Conservation (phyloP, 179 eudicot genomes). For the Monotropa hypopitys region DNA sequence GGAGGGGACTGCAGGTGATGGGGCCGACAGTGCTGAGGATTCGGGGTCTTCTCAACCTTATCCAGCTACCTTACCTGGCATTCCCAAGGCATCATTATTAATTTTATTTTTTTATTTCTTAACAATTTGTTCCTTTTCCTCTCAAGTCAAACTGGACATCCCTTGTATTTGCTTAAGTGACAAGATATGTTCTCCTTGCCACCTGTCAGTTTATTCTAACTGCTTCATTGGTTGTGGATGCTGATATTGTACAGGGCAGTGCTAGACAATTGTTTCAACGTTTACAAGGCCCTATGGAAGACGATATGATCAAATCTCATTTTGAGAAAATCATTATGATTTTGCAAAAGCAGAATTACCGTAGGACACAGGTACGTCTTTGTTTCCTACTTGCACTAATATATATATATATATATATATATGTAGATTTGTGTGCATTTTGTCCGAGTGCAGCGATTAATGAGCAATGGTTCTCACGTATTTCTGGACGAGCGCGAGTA, state of each 20-base stretch:
- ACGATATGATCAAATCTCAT: constrained; percentile 79
- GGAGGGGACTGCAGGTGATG: constrained; percentile 70
- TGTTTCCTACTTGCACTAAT: background rate
- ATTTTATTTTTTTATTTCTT: constrained; percentile 1
- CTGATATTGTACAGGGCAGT: constrained; percentile 53
- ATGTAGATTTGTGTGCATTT: background rate
- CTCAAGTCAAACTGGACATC: background rate
- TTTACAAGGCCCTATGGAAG: constrained; percentile 90
- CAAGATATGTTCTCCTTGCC: background rate
- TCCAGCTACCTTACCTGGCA: constrained; percentile 92
- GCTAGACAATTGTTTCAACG: constrained; percentile 92
- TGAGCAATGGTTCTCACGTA: too few species aligned
- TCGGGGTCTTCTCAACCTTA: constrained; percentile 95
- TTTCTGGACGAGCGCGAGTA: too few species aligned
- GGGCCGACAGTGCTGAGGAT: constrained; percentile 95
- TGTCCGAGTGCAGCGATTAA: too few species aligned
- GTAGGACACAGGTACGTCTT: constrained; percentile 49
- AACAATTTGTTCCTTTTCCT: background rate
- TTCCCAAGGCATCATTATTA: constrained; percentile 61
- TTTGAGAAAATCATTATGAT: constrained; percentile 76
- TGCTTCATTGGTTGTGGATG: constrained; percentile 2
- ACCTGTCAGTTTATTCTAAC: background rate
- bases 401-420: background rate
- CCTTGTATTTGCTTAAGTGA: background rate
- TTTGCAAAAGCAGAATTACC: constrained; percentile 41